Base-by-base conservation (phyloP, 139 green algal species). In the Picochlorum sp. region DNA sequence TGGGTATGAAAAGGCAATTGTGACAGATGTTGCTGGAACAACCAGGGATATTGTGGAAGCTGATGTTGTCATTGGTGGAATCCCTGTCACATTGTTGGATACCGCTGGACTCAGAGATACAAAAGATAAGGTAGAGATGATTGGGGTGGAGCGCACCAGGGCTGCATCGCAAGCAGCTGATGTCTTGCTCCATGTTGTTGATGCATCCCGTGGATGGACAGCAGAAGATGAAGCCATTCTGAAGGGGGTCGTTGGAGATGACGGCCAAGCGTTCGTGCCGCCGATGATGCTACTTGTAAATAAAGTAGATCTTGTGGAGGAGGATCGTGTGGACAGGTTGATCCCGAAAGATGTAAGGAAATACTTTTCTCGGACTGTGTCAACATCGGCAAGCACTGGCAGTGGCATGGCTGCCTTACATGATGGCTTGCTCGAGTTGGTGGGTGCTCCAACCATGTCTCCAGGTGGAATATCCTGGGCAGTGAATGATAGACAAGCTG, bases 41-140 rank as follows among this genome's bases (percentile, higher is more conserved):
- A 98, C 92, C 2, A 76, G 92, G 4, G 92, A 98, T 74, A 82
- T 98, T 50, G 76, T 98, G 30, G 90, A 98, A 63, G 92, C 88
- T 41, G 72, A 76, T 80, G 56, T 95, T 21, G 67, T 77, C 4
- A 68, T 96, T 10, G 75, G 74, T 4, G 92, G 92, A 37, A 72
- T 98, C 4, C 87, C 93, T 15, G 69, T 96, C 49, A 90, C 74
- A 2, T 72, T 98, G 45, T 77, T 98, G n/a, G 91, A 97, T 78
- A 97, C 91, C 4, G 91, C 91, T 1, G 92, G 92, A 62, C 90
- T 98, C 52, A 67, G 92, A 9, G 62, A 85, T 20, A 81, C 79
- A 7, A 37, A 24, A 0, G 86, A 97, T 68, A 62, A 76, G 37
- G 92, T 97, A 24, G 92, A 97, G 76, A 45, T 50, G 20, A 85